Evolutionary conservation across 805 yeast genomes (phyloP), one percentile per base, ranked within the genome.

Genomic region (Cyberlindnera xishuangbannaensis): DNA sequence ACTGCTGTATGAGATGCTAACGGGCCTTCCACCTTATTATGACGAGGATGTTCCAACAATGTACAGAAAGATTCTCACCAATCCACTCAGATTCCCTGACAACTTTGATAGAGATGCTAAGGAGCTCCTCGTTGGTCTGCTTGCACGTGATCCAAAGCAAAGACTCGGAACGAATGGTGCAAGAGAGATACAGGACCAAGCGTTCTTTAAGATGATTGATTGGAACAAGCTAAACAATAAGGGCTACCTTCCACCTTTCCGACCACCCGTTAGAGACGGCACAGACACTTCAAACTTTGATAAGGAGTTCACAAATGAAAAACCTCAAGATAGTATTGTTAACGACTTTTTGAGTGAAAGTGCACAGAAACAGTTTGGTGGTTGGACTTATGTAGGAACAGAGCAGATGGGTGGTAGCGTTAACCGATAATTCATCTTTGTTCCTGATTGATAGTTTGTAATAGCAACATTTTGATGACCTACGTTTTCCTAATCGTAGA

Each of bases 291-390:
- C 95, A 15, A 92, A 92, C 58, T 92, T 92, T 51, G 96, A 90
- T 55, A 74, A 78, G 43, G 95, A 83, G 53, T 92, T 92, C 55
- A 92, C 98, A 5, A 80, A 69, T 51, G 97, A 92, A 52, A 77
- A 80, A 48, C 97, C 98, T 4, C 80, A 85, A 46, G 98, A 92
- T 56, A 83, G 95, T 41, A 97, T 92, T 10, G 96, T 88, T 13
- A 95, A 88, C 56, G 95, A 85, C 52, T 85, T 73, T 47, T 69
- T 92, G 42, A 83, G 94, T 51, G 97, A 87, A 48, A 76, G 88
- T 49, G 96, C 92, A n/a, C 98, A 92, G 60, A 78, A 83, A 55
- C 97, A 92, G 62, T 92, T 92, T 67, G 97, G 96, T 29, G 97
- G 98, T 6, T 92, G 98, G 98, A 90, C 97, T 3, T 90, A 88